These are phyloP conservation scores for Ilex aquifolium DNA, from an alignment of 257 asterid species.

Conservation along the genomic window DNA sequence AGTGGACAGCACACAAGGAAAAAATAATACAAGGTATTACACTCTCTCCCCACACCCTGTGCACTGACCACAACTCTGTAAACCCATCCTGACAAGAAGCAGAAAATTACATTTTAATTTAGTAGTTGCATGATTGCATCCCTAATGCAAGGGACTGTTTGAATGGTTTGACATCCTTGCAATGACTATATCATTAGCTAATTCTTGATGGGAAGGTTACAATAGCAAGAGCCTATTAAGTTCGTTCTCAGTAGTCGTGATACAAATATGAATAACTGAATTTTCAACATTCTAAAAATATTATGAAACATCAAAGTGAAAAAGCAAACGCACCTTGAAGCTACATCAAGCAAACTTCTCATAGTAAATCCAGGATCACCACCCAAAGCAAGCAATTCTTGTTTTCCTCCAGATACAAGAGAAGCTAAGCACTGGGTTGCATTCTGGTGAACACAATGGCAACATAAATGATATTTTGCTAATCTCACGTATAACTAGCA, in stretches of 20 bases:
- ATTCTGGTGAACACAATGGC: slow-evolving; percentile 43
- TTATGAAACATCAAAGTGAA: not conserved
- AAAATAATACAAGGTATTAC: no score
- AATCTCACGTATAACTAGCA: slow-evolving; percentile 5
- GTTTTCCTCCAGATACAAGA: slow-evolving; percentile 77
- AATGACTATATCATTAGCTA: not conserved
- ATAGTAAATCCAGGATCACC: slow-evolving; percentile 83
- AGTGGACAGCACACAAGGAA: no score
- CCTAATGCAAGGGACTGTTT: no score
- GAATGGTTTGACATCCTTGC: no score
- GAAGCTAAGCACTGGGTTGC: slow-evolving; percentile 94
- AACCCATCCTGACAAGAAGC: no score
- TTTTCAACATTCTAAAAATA: not conserved
- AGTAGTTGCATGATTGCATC: no score
- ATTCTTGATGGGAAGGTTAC: not conserved
- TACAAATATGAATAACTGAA: not conserved
- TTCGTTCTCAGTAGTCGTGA: no score
- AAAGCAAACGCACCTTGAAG: slow-evolving; percentile 65
- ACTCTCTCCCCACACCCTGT: no score
- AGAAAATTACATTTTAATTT: no score
- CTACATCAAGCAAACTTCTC: slow-evolving; percentile 92
- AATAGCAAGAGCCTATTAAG: no score
- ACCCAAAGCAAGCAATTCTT: slow-evolving; percentile 78
- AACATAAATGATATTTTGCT: slow-evolving; percentile 14
- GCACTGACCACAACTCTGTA: no score